Base-by-base conservation (phyloP, 1,139 yeast species). In the Zygosaccharomyces pseudobailii region DNA sequence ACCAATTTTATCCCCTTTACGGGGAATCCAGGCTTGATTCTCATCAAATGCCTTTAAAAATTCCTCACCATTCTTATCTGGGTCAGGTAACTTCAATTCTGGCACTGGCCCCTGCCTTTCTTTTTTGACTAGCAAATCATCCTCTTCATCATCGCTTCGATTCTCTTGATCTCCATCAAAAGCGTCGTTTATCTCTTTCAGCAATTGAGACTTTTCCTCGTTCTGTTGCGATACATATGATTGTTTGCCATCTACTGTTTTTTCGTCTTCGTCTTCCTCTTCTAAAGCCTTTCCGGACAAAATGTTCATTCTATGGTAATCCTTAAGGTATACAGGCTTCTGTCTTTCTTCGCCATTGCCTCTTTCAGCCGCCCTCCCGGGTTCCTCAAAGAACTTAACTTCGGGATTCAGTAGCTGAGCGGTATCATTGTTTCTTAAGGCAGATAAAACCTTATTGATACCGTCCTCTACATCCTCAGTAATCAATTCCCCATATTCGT, bases 21-120 rank as follows among this genome's bases (percentile, higher is more conserved):
- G 68, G 30, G 96, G 96, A 49, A 89, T 79, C 98, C 98, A 92
- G 0, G 96, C 97, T 57, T 84, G 87, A 51, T 75, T 78, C 51
- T 76, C 79, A 47, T 90, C 72, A 62, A 84, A 92, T 4, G 84
- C 87, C 45, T 78, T 73, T 48, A 92, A 73, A 58, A 92, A 92
- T 37, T 73, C 82, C 36, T 80, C 82, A 33, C 80, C 80, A 56
- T 87, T 79, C 33, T 53, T 58, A 2, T 73, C 72, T 3, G 96
- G 94, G 58, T 87, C 81, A 1, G 96, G 96, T 41, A 87, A 70
- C 3, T 37, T 32, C 30, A 53, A 47, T 23, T 43, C 54, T n/a
- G 65, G 60, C 47, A 2, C 65, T 54, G 24, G 60, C 66, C 8
- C 67, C 59, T 19, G 67, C 63, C 31, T 33, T 51, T 83, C 80